Evolutionary conservation across 2,329 filamentous ascomycete genomes (phyloP), one percentile per base, ranked within the genome.

Genomic region (Lachnellula cervina): DNA sequence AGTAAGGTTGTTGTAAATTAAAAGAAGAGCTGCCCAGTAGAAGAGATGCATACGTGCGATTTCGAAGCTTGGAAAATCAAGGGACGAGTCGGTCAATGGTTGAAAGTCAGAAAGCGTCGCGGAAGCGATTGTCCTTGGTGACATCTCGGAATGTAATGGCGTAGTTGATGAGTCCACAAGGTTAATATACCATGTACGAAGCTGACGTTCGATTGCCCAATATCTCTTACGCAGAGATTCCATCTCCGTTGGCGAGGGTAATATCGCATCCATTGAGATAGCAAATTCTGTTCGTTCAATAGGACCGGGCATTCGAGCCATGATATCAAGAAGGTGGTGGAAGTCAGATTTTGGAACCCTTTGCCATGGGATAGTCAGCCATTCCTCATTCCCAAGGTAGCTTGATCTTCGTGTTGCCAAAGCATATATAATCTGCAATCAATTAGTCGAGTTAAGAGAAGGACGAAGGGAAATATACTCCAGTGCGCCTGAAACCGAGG

Each of bases 261-360:
- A 50, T 50, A 50, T 50, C 35, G 52, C 34, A 44, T 54, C 46
- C 71, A 14, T 54, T 53, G 45, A 55, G 38, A 46, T 55, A 38
- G 50, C 21, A 43, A 21, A 51, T 49, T 58, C 52, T 28, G 56
- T 58, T 44, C 21, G 38, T 49, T 56, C 56, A 43, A 56, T 21
- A 47, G 56, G 52, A 51, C 43, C 42, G 1, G 56, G 52, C 43
- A 58, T 49, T 46, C 14, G 32, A 32, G 56, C 56, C 48, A 58
- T 52, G 51, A 58, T 55, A 49, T 58, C 56, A 14, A 58, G 56
- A 56, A 58, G 53, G 23, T 52, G 48, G 47, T 58, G 52, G 49
- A 58, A 56, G 47, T 52, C 49, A 19, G 56, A 52, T 52, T 58
- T 58, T 42, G 56, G 47, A 52, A 34, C 23, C 21, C 48, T 48